Percentiles rank a stretch among this genome's conserved stretches.
Conservation (phyloP, 2,329 filamentous ascomycete species). For the Pseudogymnoascus destructans region DNA sequence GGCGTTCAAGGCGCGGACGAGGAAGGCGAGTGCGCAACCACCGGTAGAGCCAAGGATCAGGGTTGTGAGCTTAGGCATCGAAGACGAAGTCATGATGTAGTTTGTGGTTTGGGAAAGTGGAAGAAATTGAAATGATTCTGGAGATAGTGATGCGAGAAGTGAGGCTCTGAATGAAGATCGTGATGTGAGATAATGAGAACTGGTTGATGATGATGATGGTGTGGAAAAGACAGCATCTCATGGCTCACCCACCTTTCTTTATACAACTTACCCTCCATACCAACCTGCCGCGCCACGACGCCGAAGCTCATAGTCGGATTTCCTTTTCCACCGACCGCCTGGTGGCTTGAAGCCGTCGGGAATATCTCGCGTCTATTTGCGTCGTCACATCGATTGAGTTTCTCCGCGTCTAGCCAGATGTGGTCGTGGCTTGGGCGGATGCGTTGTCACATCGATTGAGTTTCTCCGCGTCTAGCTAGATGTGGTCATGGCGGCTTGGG, state of each 20-base stretch:
- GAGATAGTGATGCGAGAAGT: not conserved
- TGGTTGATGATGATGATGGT: not conserved
- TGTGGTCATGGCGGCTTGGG: not conserved
- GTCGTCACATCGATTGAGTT: not conserved
- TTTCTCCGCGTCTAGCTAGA: not conserved
- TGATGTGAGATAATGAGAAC: not conserved
- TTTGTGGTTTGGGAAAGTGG: not conserved
- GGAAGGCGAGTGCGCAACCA: constrained; percentile 35
- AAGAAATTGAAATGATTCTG: not conserved
- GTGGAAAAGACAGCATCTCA: not conserved
- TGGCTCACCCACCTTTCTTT: not conserved
- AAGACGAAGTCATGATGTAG: not conserved
- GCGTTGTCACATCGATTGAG: not conserved
- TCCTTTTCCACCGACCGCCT: not conserved
- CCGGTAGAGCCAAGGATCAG: constrained; percentile 42
- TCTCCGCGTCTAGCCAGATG: not conserved
- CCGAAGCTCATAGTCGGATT: not conserved
- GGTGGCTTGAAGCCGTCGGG: not conserved
- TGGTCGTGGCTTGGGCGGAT: not conserved
- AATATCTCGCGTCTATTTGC: not conserved
- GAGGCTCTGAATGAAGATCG: not conserved
- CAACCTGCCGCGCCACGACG: not conserved
- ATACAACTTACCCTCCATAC: not conserved
- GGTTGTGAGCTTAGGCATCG: constrained; percentile 28
- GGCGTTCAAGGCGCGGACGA: constrained; percentile 33